A percentile compares a stretch with the other conserved stretches of the same genome.
Conservation (phyloP, 495 filamentous ascomycete genomes). For the Paragyromitra xinjiangensis region DNA sequence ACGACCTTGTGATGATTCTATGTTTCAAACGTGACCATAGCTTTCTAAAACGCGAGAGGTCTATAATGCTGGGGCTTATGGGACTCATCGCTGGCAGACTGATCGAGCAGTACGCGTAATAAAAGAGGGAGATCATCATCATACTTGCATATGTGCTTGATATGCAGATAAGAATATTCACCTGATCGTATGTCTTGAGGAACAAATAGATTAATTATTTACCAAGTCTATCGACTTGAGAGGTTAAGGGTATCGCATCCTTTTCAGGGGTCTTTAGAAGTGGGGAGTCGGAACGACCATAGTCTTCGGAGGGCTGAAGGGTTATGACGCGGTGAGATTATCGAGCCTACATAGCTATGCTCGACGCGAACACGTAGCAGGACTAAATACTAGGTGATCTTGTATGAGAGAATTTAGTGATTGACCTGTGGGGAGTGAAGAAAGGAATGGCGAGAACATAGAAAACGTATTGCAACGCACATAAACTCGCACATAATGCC, state of each 20-base stretch:
- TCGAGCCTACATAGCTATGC: background rate
- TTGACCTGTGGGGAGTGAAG: background rate
- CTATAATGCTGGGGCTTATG: background rate
- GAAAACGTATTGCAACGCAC: background rate
- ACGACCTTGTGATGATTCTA: background rate
- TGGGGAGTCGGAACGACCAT: background rate
- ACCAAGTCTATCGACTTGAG: too few species aligned
- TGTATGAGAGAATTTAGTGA: background rate
- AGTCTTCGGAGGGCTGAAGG: background rate
- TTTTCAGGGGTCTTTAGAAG: background rate
- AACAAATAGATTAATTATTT: background rate
- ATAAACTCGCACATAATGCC: background rate
- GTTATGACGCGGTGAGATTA: background rate
- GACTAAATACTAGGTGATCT: background rate
- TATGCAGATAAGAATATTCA: background rate
- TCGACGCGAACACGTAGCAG: background rate
- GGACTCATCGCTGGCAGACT: background rate
- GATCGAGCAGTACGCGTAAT: background rate
- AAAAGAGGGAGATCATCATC: background rate
- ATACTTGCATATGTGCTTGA: background rate
- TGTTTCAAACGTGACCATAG: background rate
- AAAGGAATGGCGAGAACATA: background rate
- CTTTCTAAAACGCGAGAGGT: background rate
- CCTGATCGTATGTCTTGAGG: background rate
- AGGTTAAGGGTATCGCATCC: background rate